Evolutionary conservation across 1,284 basidiomycete species (phyloP).

Genomic region (Spongiforma sp.): DNA sequence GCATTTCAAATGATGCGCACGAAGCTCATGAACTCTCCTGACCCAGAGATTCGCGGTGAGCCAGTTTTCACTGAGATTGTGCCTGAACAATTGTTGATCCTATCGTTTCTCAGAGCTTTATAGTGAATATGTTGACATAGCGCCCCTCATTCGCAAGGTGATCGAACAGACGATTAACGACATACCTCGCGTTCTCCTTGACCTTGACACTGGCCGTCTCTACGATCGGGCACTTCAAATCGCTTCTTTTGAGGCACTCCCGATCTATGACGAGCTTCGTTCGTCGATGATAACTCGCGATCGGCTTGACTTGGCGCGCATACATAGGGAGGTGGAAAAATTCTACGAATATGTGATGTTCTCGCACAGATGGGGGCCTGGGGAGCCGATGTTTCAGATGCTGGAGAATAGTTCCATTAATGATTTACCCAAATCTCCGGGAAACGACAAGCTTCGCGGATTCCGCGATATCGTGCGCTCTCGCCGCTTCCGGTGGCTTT

Average conservation of each 20-base stretch:
- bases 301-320: not conserved
- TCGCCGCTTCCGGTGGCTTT: not conserved
- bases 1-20: slow-evolving; percentile 3
- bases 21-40: not conserved
- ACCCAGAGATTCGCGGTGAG: not conserved
- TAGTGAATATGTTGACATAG: not conserved
- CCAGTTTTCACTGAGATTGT: no score
- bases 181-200: slow-evolving; percentile 2
- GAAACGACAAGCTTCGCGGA: not conserved
- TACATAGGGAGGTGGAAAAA: not conserved
- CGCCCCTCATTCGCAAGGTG: not conserved
- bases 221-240: not conserved
- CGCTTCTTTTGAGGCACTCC: not conserved
- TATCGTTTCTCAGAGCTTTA: not conserved
- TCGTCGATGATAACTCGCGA: slow-evolving; percentile 2
- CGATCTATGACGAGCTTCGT: not conserved
- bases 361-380: not conserved
- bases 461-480: not conserved
- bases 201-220: not conserved
- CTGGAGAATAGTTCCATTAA: not conserved
- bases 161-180: not conserved
- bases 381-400: not conserved
- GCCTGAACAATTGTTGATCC: not conserved
- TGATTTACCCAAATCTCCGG: not conserved
- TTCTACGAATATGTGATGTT: slow-evolving; percentile 3